Percentiles rank a stretch among this genome's conserved stretches.
Evolutionary conservation across 2,329 filamentous ascomycete genomes (phyloP).

Genomic region (Paraconiothyrium sp.): DNA sequence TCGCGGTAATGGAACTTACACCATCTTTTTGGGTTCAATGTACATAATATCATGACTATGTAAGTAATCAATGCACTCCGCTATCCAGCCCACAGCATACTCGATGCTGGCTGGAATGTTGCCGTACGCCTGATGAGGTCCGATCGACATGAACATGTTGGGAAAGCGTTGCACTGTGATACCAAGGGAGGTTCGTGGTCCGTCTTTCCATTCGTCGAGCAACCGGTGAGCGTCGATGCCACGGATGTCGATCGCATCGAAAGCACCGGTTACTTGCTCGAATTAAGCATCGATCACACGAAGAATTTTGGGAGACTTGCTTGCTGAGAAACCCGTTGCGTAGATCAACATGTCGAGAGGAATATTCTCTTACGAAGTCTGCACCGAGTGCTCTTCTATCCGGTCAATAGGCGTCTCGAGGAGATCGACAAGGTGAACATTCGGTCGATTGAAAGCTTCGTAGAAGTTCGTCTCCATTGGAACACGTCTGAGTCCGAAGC

Average conservation of each 20-base stretch:
- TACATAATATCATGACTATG: too few relatives aligned
- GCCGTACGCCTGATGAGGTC: constrained; percentile 56
- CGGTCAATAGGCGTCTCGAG: constrained; percentile 54
- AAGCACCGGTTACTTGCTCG: constrained; percentile 51
- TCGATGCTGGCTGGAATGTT: background rate
- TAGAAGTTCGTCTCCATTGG: constrained; percentile 45
- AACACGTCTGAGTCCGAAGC: constrained; percentile 35
- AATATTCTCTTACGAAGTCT: constrained; percentile 57
- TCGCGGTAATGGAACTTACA: too few relatives aligned
- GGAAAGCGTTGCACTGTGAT: constrained; percentile 52
- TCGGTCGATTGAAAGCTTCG: constrained; percentile 52
- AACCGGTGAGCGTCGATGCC: constrained; percentile 36
- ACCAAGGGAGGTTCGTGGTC: constrained; percentile 50
- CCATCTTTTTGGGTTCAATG: too few relatives aligned
- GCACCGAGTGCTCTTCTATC: constrained; percentile 59
- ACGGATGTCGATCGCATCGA: constrained; percentile 48
- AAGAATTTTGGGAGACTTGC: too few relatives aligned
- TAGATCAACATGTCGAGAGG: constrained; percentile 64
- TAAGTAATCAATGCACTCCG: too few relatives aligned
- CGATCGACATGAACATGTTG: constrained; percentile 60
- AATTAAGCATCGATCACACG: constrained; percentile 29
- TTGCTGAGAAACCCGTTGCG: constrained; percentile 43
- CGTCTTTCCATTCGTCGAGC: constrained; percentile 28
- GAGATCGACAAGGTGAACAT: constrained; percentile 60
- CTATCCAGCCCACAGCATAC: too few relatives aligned